Conservation (phyloP, 2,329 filamentous ascomycete genomes). For the Cyphellophora europaea region DNA sequence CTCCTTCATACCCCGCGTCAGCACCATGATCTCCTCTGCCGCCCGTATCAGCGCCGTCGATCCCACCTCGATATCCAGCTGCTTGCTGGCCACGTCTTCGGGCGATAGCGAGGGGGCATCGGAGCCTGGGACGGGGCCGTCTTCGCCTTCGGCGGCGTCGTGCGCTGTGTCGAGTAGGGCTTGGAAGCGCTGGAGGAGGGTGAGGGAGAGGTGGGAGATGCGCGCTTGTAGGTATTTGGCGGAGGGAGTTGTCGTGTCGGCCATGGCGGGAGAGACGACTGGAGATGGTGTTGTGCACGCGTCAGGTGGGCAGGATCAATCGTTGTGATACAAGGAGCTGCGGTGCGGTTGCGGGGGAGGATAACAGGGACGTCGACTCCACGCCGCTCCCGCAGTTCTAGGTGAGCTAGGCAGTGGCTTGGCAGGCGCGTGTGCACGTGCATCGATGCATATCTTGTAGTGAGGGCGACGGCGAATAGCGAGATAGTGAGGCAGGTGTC, state of each 20-base stretch:
- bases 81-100: slow-evolving; percentile 13
- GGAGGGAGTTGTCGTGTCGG: slow-evolving; percentile 5
- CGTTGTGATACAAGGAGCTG: no score
- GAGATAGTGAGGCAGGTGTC: no score
- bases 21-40: slow-evolving; percentile 51
- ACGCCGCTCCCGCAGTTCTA: no score
- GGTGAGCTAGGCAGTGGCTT: no score
- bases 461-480: no score
- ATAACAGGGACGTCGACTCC: no score
- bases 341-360: no score
- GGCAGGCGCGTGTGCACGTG: no score
- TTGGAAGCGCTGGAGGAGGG: not conserved
- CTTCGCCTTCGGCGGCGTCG: not conserved
- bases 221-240: not conserved
- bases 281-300: no score
- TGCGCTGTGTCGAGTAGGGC: not conserved
- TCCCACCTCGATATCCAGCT: slow-evolving; percentile 44
- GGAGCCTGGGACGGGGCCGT: not conserved
- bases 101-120: not conserved
- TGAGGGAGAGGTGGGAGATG: not conserved
- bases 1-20: slow-evolving; percentile 56
- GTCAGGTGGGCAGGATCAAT: no score
- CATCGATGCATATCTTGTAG: no score
- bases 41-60: slow-evolving; percentile 50
- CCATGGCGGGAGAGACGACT: no score